Conservation (phyloP, 1,284 basidiomycete species). For the Somion occarium region DNA sequence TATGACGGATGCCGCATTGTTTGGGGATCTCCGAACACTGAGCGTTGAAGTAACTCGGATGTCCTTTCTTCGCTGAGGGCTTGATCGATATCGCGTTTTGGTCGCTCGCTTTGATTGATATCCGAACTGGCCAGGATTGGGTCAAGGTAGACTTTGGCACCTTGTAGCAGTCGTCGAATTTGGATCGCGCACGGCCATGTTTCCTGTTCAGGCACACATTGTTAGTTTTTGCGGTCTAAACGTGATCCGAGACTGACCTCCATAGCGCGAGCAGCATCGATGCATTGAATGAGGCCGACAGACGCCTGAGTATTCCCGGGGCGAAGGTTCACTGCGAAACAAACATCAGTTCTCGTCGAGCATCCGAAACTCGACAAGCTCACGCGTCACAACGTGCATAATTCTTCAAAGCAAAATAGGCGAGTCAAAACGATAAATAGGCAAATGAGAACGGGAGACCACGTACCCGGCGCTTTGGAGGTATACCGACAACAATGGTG, state of each 20-base stretch:
- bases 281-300: constrained; percentile 61
- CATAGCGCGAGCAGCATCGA: constrained; percentile 67
- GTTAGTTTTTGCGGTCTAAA: background rate
- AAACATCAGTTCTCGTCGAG: background rate
- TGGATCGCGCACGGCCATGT: constrained; percentile 73
- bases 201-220: constrained; percentile 20
- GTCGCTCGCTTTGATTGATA: constrained; percentile 33
- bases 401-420: constrained; percentile 53
- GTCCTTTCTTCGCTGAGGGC: constrained; percentile 56
- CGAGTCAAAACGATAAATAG: constrained; percentile 10
- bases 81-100: constrained; percentile 60
- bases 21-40: constrained; percentile 31
- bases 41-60: constrained; percentile 41
- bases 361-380: constrained; percentile 29
- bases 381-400: constrained; percentile 79
- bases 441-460: background rate
- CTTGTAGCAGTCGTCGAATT: constrained; percentile 66
- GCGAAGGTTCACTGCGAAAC: constrained; percentile 47
- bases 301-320: constrained; percentile 68
- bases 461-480: constrained; percentile 73
- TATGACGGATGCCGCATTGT: constrained; percentile 12
- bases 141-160: constrained; percentile 56
- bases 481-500: constrained; percentile 72
- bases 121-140: constrained; percentile 32
- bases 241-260: constrained; percentile 40